Evolutionary conservation across 768 basidiomycete genomes (phyloP).

Genomic region (Flagelloscypha sp.): DNA sequence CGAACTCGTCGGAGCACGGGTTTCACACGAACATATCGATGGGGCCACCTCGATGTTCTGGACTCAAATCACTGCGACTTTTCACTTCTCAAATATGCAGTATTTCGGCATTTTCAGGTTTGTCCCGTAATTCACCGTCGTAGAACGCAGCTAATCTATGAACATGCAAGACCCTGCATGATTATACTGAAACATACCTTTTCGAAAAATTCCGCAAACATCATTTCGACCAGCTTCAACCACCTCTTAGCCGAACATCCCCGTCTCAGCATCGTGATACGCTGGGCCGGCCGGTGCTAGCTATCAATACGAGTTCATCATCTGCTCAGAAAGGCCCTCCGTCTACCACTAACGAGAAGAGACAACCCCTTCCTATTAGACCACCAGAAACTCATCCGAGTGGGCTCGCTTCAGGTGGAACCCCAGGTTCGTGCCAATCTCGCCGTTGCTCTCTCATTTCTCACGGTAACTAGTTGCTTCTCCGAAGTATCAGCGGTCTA

Average conservation of each 20-base stretch:
- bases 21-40: conserved; percentile 68
- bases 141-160: conserved; percentile 7
- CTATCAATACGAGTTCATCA: conserved; percentile 61
- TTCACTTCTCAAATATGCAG: conserved; percentile 60
- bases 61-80: conserved; percentile 80
- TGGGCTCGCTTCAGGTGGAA: conserved; percentile 14
- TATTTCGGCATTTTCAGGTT: conserved; percentile 89
- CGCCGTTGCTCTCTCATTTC: conserved; percentile 12
- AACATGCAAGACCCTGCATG: conserved; percentile 62
- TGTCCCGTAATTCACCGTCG: conserved; percentile 18
- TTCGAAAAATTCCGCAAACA: conserved; percentile 70
- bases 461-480: conserved; percentile 21
- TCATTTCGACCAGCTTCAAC: conserved; percentile 42
- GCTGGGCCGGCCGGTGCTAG: conserved; percentile 44
- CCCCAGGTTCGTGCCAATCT: conserved; percentile 28
- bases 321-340: too few species aligned
- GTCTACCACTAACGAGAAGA: too few species aligned
- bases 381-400: conserved; percentile 37
- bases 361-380: conserved; percentile 35
- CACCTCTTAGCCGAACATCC: conserved; percentile 37
- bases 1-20: conserved; percentile 52
- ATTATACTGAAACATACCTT: conserved; percentile 77
- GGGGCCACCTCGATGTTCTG: conserved; percentile 78
- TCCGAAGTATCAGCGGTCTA: conserved; percentile 60
- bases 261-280: conserved; percentile 35